phyloP scores from a whole-genome alignment of 257 asterid genomes.

The Ocimum tenuiflorum region DNA sequence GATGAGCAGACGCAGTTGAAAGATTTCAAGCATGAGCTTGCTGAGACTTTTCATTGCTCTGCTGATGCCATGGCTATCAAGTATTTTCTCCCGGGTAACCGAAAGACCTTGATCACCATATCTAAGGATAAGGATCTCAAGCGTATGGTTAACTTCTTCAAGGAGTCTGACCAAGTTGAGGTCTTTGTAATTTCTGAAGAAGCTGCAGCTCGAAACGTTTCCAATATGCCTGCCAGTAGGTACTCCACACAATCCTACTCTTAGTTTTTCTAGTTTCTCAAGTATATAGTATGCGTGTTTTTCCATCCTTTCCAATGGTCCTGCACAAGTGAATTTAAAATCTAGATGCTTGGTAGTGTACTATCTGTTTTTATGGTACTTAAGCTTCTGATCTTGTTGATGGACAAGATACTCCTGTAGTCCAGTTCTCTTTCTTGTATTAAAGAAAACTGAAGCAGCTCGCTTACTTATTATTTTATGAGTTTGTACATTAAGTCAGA shows the following conservation, averaged over 20 bases:
- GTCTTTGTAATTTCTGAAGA: slow-evolving; percentile 68
- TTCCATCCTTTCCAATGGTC: not conserved
- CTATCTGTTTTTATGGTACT: not conserved
- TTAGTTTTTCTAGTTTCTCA: not conserved
- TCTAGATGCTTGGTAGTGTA: not conserved
- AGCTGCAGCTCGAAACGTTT: slow-evolving; percentile 48
- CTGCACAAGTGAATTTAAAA: not conserved
- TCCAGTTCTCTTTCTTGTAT: not conserved
- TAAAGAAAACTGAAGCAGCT: not conserved
- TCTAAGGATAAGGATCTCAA: slow-evolving; percentile 92
- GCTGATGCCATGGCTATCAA: slow-evolving; percentile 57
- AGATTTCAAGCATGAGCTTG: slow-evolving; percentile 79
- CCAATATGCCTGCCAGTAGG: slow-evolving; percentile 82
- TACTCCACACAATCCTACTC: slow-evolving; percentile 25
- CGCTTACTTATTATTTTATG: not conserved
- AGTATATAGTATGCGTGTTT: not conserved
- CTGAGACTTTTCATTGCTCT: slow-evolving; percentile 68
- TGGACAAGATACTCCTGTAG: slow-evolving; percentile 1
- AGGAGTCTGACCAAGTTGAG: slow-evolving; percentile 90
- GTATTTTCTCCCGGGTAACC: slow-evolving; percentile 89
- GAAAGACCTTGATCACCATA: slow-evolving; percentile 78
- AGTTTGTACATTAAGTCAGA: no score
- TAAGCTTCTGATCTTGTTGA: not conserved
- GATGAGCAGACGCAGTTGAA: slow-evolving; percentile 61
- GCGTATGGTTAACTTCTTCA: slow-evolving; percentile 89